A percentile compares a stretch with the other conserved stretches of the same genome.
These are phyloP conservation scores for Lactuca sativa DNA, from an alignment of 129 eudicot species.

Conservation along the genomic window DNA sequence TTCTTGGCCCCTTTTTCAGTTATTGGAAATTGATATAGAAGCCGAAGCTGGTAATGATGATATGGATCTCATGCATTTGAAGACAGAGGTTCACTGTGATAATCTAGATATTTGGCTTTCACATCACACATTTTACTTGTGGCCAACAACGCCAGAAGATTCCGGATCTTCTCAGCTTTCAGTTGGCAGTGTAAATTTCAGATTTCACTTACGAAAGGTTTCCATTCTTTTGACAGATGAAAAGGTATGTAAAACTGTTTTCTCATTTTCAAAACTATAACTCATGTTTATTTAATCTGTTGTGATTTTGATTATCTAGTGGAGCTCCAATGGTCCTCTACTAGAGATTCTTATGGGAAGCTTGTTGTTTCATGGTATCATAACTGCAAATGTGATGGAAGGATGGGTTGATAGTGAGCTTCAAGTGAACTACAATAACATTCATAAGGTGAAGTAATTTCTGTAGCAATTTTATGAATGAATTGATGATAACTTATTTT, in stretches of 20 bases:
- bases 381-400: conserved; percentile 40
- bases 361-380: conserved; percentile 32
- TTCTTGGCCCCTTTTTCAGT: conserved; percentile 75
- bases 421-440: conserved; percentile 82
- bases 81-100: conserved; percentile 52
- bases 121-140: conserved; percentile 57
- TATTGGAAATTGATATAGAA: conserved; percentile 54
- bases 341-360: conserved; percentile 62
- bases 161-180: conserved; percentile 37
- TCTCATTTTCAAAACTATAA: conserved; percentile 5
- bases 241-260: conserved; percentile 23
- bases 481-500: not conserved
- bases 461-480: not conserved
- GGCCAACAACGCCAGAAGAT: conserved; percentile 49
- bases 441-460: conserved; percentile 64
- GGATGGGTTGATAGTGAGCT: conserved; percentile 63
- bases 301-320: conserved; percentile 32
- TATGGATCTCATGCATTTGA: conserved; percentile 34
- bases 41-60: conserved; percentile 37
- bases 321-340: conserved; percentile 85
- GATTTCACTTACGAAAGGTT: conserved; percentile 50
- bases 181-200: conserved; percentile 38
- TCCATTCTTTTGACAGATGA: conserved; percentile 80
- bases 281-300: not conserved
- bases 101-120: conserved; percentile 69